phyloP scores from a whole-genome alignment of 2,329 filamentous ascomycete genomes.

The Epicoccum nigrum region DNA sequence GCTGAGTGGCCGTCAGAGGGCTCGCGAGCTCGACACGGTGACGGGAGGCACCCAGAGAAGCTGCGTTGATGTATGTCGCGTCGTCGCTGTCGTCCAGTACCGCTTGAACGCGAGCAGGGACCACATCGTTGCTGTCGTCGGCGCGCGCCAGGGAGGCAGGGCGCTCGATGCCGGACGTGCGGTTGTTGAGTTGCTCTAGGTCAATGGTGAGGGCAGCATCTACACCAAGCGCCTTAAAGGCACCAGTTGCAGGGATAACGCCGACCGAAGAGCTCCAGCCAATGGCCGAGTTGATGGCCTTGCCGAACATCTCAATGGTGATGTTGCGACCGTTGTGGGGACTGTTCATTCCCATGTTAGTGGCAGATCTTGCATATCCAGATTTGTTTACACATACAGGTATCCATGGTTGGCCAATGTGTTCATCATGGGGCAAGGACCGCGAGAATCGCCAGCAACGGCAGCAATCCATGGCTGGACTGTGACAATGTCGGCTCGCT shows the following conservation, averaged over 20 bases:
- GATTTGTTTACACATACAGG: background rate
- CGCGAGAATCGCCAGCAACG: constrained; percentile 1
- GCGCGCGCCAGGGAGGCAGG: background rate
- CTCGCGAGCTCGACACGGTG: background rate
- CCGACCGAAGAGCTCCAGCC: background rate
- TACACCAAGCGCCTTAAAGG: background rate
- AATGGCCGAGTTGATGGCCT: background rate
- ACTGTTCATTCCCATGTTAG: background rate
- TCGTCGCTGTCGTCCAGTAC: background rate
- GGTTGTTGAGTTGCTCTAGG: background rate
- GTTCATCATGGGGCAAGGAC: constrained; percentile 7
- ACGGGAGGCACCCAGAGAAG: background rate
- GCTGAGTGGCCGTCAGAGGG: background rate
- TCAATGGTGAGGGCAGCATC: background rate
- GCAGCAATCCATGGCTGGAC: background rate
- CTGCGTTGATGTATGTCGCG: background rate
- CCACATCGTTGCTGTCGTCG: background rate
- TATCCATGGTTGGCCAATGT: constrained; percentile 7
- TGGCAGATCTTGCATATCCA: background rate
- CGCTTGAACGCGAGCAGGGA: background rate
- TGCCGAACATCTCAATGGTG: background rate
- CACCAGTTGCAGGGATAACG: background rate
- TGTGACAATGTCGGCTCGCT: background rate
- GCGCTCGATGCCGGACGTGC: background rate
- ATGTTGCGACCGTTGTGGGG: constrained; percentile 1